A percentile compares a stretch with the other conserved stretches of the same genome.
Conservation (phyloP, 2,329 filamentous ascomycete species). For the Microdochium nivale region DNA sequence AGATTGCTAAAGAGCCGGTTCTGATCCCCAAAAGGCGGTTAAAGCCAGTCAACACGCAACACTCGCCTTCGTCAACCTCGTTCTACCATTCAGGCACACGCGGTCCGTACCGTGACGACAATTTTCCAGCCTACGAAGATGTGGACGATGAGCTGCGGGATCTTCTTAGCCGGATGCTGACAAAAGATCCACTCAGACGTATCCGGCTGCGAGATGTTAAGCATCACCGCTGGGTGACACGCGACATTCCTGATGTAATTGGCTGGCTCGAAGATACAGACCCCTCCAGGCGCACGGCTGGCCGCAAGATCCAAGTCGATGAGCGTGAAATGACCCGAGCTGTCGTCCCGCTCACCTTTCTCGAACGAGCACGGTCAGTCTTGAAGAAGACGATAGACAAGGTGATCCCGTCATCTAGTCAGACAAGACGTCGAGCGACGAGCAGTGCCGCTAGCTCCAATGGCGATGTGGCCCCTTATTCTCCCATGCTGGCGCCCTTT, state of each 20-base stretch:
- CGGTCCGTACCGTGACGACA: slow-evolving; percentile 64
- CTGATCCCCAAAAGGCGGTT: slow-evolving; percentile 78
- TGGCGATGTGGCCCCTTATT: slow-evolving; percentile 44
- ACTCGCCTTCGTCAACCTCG: slow-evolving; percentile 44
- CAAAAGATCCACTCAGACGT: slow-evolving; percentile 80
- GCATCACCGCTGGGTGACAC: slow-evolving; percentile 82
- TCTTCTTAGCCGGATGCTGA: slow-evolving; percentile 69
- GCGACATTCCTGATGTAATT: slow-evolving; percentile 64
- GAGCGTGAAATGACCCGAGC: slow-evolving; percentile 83
- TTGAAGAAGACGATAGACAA: slow-evolving; percentile 60
- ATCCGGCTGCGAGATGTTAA: slow-evolving; percentile 91
- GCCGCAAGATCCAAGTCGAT: slow-evolving; percentile 85
- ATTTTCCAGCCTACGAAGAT: slow-evolving; percentile 76
- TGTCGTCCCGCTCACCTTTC: slow-evolving; percentile 79
- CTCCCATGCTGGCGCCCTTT: neutral
- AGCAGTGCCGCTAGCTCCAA: slow-evolving; percentile 59
- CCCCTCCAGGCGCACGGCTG: slow-evolving; percentile 66
- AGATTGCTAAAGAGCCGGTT: slow-evolving; percentile 86
- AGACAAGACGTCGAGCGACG: slow-evolving; percentile 39
- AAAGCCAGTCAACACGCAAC: slow-evolving; percentile 60
- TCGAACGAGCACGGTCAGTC: slow-evolving; percentile 76
- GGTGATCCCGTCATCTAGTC: slow-evolving; percentile 40
- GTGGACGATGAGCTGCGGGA: slow-evolving; percentile 75
- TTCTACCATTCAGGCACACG: slow-evolving; percentile 49
- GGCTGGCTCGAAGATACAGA: slow-evolving; percentile 94